Evolutionary conservation across 768 basidiomycete genomes (phyloP).

Genomic region (Pluteus cervinus): DNA sequence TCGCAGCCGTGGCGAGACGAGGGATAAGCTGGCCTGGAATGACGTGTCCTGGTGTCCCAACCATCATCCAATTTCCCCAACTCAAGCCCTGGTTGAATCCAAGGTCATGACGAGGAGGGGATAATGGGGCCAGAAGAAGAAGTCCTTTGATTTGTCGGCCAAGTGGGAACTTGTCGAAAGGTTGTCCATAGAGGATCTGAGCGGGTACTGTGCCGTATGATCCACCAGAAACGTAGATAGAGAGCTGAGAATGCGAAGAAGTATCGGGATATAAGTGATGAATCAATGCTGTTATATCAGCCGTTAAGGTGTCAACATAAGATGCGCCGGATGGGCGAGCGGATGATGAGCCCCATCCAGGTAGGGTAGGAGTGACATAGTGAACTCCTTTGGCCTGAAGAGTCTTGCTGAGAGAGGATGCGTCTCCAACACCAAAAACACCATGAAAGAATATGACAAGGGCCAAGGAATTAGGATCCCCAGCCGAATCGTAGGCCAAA

Average conservation of each 20-base stretch:
- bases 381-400: slow-evolving; percentile 36
- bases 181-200: slow-evolving; percentile 50
- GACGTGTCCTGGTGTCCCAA: slow-evolving; percentile 37
- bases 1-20: slow-evolving; percentile 24
- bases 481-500: slow-evolving; percentile 49
- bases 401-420: slow-evolving; percentile 23
- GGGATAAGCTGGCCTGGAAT: slow-evolving; percentile 35
- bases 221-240: slow-evolving; percentile 45
- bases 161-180: slow-evolving; percentile 45
- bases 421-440: slow-evolving; percentile 43
- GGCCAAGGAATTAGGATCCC: slow-evolving; percentile 40
- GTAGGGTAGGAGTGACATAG: slow-evolving; percentile 45
- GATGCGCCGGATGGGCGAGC: slow-evolving; percentile 24
- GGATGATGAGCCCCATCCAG: slow-evolving; percentile 54
- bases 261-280: slow-evolving; percentile 45
- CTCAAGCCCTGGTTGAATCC: slow-evolving; percentile 40
- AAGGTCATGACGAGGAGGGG: slow-evolving; percentile 40
- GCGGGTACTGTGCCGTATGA: slow-evolving; percentile 52
- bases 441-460: slow-evolving; percentile 53
- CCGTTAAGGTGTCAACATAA: slow-evolving; percentile 35
- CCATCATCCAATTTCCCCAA: slow-evolving; percentile 38
- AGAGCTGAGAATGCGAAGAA: slow-evolving; percentile 29
- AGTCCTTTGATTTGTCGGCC: slow-evolving; percentile 40
- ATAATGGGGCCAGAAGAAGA: slow-evolving; percentile 37
- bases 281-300: slow-evolving; percentile 41